phyloP scores from a whole-genome alignment of 2,329 filamentous ascomycete species.

The Talaromyces sp. region DNA sequence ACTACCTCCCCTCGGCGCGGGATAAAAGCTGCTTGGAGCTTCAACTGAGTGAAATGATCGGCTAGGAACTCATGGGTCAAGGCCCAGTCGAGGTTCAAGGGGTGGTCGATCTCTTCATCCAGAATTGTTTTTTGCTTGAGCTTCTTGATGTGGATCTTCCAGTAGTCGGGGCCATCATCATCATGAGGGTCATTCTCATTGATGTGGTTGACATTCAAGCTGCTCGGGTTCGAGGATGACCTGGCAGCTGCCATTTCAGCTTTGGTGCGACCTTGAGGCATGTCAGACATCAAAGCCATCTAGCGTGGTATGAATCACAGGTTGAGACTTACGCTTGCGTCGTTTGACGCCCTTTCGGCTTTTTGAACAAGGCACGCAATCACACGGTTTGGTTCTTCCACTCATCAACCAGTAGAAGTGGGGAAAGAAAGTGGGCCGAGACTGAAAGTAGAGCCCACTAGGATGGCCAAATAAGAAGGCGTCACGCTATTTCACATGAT shows the following conservation, averaged over 20 bases:
- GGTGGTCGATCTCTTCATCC: slow-evolving; percentile 53
- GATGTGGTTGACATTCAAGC: too few relatives aligned
- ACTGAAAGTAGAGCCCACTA: slow-evolving; percentile 54
- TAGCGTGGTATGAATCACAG: too few relatives aligned
- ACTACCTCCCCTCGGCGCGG: slow-evolving; percentile 62
- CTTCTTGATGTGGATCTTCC: slow-evolving; percentile 43
- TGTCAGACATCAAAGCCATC: not conserved
- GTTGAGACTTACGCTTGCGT: not conserved
- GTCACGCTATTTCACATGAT: slow-evolving; percentile 45
- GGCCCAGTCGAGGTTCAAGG: slow-evolving; percentile 60
- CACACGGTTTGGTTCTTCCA: slow-evolving; percentile 48
- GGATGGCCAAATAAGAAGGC: slow-evolving; percentile 63
- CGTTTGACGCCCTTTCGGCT: not conserved
- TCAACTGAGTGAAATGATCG: slow-evolving; percentile 45
- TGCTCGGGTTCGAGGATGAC: not conserved
- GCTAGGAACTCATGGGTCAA: slow-evolving; percentile 51
- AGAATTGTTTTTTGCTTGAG: slow-evolving; percentile 46
- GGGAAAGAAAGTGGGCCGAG: slow-evolving; percentile 56
- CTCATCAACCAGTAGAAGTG: slow-evolving; percentile 63
- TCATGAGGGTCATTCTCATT: slow-evolving; percentile 10
- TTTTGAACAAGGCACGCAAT: slow-evolving; percentile 52
- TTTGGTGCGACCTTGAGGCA: slow-evolving; percentile 9
- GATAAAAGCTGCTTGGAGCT: slow-evolving; percentile 52
- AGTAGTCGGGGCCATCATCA: slow-evolving; percentile 25
- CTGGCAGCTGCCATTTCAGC: slow-evolving; percentile 10